These are phyloP conservation scores for Heliamphora exappendiculata DNA, from an alignment of 148 eudicot species.

Conservation along the genomic window DNA sequence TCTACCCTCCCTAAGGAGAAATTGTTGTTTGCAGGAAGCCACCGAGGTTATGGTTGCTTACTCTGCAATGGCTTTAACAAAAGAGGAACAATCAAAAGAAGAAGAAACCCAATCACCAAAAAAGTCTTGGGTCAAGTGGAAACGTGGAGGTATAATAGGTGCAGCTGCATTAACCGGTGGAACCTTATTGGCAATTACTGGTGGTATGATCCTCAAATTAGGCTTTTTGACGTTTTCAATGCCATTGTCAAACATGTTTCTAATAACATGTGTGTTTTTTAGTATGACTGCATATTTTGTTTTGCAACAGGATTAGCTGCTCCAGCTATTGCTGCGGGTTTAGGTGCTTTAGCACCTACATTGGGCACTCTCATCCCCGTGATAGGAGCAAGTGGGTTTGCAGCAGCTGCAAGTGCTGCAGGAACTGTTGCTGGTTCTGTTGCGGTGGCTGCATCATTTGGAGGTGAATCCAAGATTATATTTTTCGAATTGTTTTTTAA, in stretches of 20 bases:
- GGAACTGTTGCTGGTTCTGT: conserved; percentile 95
- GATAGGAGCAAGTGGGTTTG: conserved; percentile 94
- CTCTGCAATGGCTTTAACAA: conserved; percentile 90
- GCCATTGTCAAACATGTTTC: neutral
- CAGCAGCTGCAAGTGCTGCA: conserved; percentile 94
- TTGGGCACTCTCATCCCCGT: conserved; percentile 83
- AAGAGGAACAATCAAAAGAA: conserved; percentile 52
- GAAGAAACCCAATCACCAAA: conserved; percentile 40
- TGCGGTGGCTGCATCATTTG: conserved; percentile 99
- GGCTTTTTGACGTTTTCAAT: neutral
- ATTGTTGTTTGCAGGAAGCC: conserved; percentile 58
- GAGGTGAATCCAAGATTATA: conserved; percentile 43
- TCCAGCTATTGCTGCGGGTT: conserved; percentile 99
- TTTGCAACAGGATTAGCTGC: conserved; percentile 86
- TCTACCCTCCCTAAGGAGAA: no score
- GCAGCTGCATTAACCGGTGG: conserved; percentile 98
- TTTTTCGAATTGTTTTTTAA: neutral
- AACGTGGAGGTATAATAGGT: conserved; percentile 92
- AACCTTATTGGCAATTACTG: conserved; percentile 89
- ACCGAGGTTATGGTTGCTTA: conserved; percentile 81
- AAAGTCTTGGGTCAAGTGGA: conserved; percentile 77
- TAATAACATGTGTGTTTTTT: neutral
- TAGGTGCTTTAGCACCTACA: conserved; percentile 93
- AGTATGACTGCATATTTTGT: conserved; percentile 2
- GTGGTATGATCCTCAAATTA: conserved; percentile 42